These are phyloP conservation scores for Ganoderma sinense DNA, from an alignment of 1,284 basidiomycete species.

Conservation along the genomic window DNA sequence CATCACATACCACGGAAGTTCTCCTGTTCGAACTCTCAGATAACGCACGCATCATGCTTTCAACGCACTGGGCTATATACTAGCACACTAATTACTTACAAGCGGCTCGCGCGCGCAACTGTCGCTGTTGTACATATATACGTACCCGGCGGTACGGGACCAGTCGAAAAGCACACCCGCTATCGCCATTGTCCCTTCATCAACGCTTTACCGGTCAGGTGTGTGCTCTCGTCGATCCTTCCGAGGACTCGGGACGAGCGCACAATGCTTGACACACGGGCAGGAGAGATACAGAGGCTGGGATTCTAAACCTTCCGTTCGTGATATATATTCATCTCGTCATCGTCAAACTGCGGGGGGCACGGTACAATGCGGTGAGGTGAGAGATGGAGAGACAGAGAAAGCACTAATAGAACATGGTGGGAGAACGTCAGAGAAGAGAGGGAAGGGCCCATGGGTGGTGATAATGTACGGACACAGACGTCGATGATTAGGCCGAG, in stretches of 20 bases:
- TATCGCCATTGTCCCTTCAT: constrained; percentile 1
- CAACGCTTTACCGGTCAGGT: background rate
- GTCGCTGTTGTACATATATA: constrained; percentile 33
- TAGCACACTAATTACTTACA: constrained; percentile 32
- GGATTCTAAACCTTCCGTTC: constrained; percentile 20
- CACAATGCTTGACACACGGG: background rate
- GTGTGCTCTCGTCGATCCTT: background rate
- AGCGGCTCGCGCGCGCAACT: constrained; percentile 19
- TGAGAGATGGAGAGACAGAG: constrained; percentile 20
- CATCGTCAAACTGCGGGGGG: constrained; percentile 26
- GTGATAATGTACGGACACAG: constrained; percentile 37
- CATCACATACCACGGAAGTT: constrained; percentile 17
- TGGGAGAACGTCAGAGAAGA: constrained; percentile 16
- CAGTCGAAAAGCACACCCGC: constrained; percentile 14
- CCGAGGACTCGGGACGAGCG: background rate
- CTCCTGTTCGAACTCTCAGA: constrained; percentile 16
- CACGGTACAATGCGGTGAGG: constrained; percentile 32
- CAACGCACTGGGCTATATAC: constrained; percentile 23
- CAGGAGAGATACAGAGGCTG: background rate
- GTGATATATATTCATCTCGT: constrained; percentile 23
- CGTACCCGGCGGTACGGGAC: constrained; percentile 30
- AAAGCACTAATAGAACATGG: constrained; percentile 38
- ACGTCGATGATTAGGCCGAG: constrained; percentile 28
- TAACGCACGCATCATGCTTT: constrained; percentile 25
- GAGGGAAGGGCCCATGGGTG: constrained; percentile 13